A percentile compares a stretch with the other conserved stretches of the same genome.
phyloP scores from a whole-genome alignment of 2,329 filamentous ascomycete genomes.

The Ophiostoma himal-ulmi region DNA sequence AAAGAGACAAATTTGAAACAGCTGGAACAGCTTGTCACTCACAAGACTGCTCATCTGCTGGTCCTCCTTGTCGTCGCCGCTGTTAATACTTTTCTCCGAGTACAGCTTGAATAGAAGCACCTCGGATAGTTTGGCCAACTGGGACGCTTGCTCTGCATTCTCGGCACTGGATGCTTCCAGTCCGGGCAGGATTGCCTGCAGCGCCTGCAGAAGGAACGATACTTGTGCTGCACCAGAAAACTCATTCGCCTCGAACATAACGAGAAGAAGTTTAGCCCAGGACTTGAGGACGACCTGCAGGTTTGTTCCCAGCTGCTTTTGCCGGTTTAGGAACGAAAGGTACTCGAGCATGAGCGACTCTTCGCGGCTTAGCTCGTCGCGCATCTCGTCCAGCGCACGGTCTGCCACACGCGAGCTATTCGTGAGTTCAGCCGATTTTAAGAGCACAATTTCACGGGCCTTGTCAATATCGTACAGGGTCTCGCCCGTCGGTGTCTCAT shows the following conservation, averaged over 20 bases:
- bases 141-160: slow-evolving; percentile 62
- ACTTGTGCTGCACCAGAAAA: slow-evolving; percentile 67
- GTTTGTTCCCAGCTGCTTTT: slow-evolving; percentile 50
- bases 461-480: slow-evolving; percentile 63
- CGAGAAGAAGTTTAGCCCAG: slow-evolving; percentile 78
- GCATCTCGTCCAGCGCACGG: slow-evolving; percentile 36
- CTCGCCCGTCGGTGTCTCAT: slow-evolving; percentile 49
- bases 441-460: slow-evolving; percentile 65
- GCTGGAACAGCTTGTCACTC: slow-evolving; percentile 81
- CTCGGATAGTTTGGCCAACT: slow-evolving; percentile 71
- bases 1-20: slow-evolving; percentile 80
- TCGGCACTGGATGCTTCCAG: slow-evolving; percentile 71
- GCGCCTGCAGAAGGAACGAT: slow-evolving; percentile 74
- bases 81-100: slow-evolving; percentile 34
- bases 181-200: slow-evolving; percentile 83
- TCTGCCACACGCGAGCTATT: slow-evolving; percentile 27
- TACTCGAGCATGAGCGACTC: slow-evolving; percentile 56
- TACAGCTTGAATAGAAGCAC: slow-evolving; percentile 67
- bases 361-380: slow-evolving; percentile 50
- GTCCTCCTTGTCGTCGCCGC: slow-evolving; percentile 39
- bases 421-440: slow-evolving; percentile 60
- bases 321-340: slow-evolving; percentile 58
- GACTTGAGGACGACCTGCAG: slow-evolving; percentile 66
- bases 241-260: slow-evolving; percentile 77
- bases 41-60: slow-evolving; percentile 61